Base-by-base conservation (phyloP, 2,329 filamentous ascomycete species). In the Diplodia scrobiculata region DNA sequence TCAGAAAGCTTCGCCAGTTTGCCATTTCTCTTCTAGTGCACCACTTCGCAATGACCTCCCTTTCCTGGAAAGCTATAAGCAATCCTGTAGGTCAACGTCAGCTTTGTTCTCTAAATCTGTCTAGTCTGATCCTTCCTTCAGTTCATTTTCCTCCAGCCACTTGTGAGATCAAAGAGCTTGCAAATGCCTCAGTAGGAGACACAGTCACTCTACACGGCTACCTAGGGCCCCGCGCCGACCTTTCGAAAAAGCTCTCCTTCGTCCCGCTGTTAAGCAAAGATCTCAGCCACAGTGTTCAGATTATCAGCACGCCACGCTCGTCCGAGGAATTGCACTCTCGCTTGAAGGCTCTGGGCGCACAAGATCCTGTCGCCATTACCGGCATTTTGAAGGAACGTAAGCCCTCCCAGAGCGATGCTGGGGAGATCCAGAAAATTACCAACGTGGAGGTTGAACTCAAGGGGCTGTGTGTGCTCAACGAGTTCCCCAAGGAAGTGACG, bases 401-500 rank as follows among this genome's bases (percentile, higher is more conserved):
- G 65, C 72, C 75, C 14, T 70, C 79, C 17, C 77, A 76, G 63
- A 69, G 72, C 62, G 65, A 75, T 14, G 68, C 70, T 7, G 70
- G 72, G 1, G 74, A 74, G 14, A 72, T 76, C 54, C 67, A 74
- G 27, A 69, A 75, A 63, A 74, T 79, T 58, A 72, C 72, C 29
- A 68, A 76, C 3, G 76, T 87, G 67, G 89, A 92, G 70, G 77
- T 95, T 59, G 81, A 83, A 5, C 77, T 92, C 19, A 79, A 84
- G 54, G 82, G 83, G 2, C 83, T 96, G 9, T 81, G 86, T 51
- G 83, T 86, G 60, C 82, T 97, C 3, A 94, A 94, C 71, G 79
- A 84, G 0, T 91, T 96, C 65, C 87, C 90, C 0, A 85, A 85
- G 51, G 86, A 93, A 68, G 87, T 96, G 66, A 88, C 95, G 67